phyloP scores from a whole-genome alignment of 805 yeast genomes.

The Ogataea henricii region DNA sequence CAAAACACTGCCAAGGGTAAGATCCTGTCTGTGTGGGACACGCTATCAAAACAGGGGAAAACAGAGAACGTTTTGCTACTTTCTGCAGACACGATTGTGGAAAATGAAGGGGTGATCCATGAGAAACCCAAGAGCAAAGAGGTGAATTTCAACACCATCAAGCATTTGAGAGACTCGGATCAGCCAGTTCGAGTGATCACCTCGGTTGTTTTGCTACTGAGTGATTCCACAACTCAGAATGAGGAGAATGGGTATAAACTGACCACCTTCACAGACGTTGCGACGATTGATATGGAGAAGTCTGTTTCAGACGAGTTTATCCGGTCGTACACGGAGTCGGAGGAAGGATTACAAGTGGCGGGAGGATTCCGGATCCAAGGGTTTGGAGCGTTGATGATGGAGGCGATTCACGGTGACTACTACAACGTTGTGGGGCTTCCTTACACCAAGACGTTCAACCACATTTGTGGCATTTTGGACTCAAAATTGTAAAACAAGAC shows the following conservation, averaged over 20 bases:
- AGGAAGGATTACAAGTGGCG: slow-evolving; percentile 81
- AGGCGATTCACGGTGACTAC: slow-evolving; percentile 73
- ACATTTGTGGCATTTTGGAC: slow-evolving; percentile 22
- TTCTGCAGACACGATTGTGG: slow-evolving; percentile 82
- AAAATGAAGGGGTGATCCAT: slow-evolving; percentile 56
- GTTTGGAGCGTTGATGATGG: slow-evolving; percentile 64
- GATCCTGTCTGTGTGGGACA: slow-evolving; percentile 59
- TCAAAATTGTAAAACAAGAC: slow-evolving; percentile 11
- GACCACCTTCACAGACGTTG: slow-evolving; percentile 25
- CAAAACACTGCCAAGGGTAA: slow-evolving; percentile 68
- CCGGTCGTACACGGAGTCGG: slow-evolving; percentile 60
- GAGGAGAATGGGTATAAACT: slow-evolving; percentile 20
- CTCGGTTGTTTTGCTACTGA: slow-evolving; percentile 49
- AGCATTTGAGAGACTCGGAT: slow-evolving; percentile 45
- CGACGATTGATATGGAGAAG: slow-evolving; percentile 42
- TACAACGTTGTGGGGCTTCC: slow-evolving; percentile 91
- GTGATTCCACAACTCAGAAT: slow-evolving; percentile 14
- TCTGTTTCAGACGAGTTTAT: slow-evolving; percentile 56
- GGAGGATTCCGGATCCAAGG: slow-evolving; percentile 92
- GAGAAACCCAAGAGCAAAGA: slow-evolving; percentile 76
- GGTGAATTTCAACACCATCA: slow-evolving; percentile 53
- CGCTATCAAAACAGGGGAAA: slow-evolving; percentile 27
- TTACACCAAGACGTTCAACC: slow-evolving; percentile 50
- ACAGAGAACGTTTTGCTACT: slow-evolving; percentile 36
- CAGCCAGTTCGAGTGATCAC: slow-evolving; percentile 53